phyloP scores from a whole-genome alignment of 495 filamentous ascomycete genomes.

The Daldinia concentrica region DNA sequence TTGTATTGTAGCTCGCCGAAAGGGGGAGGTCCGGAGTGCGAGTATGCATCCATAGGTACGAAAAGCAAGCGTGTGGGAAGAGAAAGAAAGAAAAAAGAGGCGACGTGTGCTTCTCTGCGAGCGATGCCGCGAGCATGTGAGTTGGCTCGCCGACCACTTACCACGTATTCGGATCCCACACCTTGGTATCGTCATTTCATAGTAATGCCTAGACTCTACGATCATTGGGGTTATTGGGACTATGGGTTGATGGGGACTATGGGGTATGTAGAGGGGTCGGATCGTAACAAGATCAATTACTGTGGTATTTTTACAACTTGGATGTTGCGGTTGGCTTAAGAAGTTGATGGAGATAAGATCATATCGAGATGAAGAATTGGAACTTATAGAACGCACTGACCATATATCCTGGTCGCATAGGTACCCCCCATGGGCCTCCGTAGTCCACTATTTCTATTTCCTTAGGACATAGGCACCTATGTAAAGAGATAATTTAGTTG shows the following conservation, averaged over 20 bases:
- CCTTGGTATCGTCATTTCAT: constrained; percentile 22
- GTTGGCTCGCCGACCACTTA: constrained; percentile 30
- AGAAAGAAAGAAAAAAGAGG: not conserved
- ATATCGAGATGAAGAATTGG: constrained; percentile 5
- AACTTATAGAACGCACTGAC: constrained; percentile 9
- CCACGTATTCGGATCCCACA: constrained; percentile 39
- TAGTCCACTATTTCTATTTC: constrained; percentile 4
- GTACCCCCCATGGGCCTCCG: constrained; percentile 1
- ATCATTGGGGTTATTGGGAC: constrained; percentile 4
- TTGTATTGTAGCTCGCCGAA: constrained; percentile 15
- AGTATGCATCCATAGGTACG: constrained; percentile 18
- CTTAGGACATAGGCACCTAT: not conserved
- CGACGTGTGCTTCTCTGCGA: constrained; percentile 29
- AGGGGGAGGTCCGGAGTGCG: constrained; percentile 22
- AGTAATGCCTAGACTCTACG: constrained; percentile 9
- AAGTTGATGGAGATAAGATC: constrained; percentile 7
- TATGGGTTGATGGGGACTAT: not conserved
- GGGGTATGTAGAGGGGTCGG: not conserved
- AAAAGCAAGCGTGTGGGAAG: constrained; percentile 21
- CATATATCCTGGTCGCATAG: not conserved
- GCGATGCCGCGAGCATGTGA: constrained; percentile 12
- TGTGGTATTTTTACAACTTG: not conserved
- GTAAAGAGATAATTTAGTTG: not conserved
- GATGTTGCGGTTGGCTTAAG: constrained; percentile 3
- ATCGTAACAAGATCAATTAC: not conserved